Evolutionary conservation across 257 asterid genomes (phyloP), one percentile per base, ranked within the genome.

Genomic region (Ballota nigra): DNA sequence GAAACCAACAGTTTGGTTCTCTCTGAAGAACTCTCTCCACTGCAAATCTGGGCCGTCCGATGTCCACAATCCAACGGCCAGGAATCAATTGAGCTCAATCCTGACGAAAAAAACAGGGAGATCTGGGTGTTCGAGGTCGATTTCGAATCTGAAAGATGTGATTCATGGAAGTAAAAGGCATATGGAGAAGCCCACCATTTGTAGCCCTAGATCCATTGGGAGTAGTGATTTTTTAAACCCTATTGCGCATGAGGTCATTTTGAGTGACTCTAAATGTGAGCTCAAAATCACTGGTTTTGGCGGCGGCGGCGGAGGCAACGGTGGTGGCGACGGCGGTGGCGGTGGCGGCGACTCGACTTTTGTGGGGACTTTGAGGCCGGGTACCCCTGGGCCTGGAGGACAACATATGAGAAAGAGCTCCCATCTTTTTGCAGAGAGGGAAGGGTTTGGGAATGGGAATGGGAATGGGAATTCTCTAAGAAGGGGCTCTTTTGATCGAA

Each of bases 381-480:
- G 98, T 49, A 88, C 98, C 0, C 96, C 97, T 24, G 96, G 93
- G 5, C 96, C 97, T 12, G 89, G 87, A 24, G 96, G 87, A 60
- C 81, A 82, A 53, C 82, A 83, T 47, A 62, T 87, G 65, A 83
- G 90, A 73, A 86, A 84, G 72, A 74, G 71, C 29, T 19, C 84
- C 57, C 38, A 84, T 60, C 18, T 78, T 73, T 24, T 77, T 41
- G 53, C 69, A 26, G 87, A 83, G 5, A 83, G 80, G 61, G 84
- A 82, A 15, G 81, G 47, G n/a, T 12, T 70, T 58, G 26, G 77
- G 74, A 66, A 11, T 10, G 81, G 45, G 15, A 4, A 67, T 57
- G 24, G 77, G n/a, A n/a, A n/a, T n/a, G n/a, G n/a, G 75, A 67
- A 12, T 11, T 18, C 70, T 8, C 83, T 80, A 28, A 75, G 83